Base-by-base conservation (phyloP, 257 asterid genomes). In the Misopates orontium region DNA sequence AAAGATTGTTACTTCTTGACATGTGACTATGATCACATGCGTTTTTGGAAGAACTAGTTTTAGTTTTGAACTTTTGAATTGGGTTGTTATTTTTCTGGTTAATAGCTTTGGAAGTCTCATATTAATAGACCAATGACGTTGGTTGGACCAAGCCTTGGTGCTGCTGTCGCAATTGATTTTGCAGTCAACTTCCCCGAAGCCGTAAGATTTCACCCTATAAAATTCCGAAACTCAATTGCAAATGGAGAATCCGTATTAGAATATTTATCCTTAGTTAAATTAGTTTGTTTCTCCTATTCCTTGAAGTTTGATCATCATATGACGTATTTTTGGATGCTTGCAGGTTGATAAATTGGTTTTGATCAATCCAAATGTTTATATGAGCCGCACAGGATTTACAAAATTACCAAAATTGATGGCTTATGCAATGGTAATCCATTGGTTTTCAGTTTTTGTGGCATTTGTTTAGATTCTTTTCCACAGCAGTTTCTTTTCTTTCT, bases 61-160 rank as follows among this genome's bases (percentile, higher is more conserved):
- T 10, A 10, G 4, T 60, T 56, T 57, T 23, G 24, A 51, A 49
- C 36, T 13, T 23, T 13, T 58, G 36, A 53, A 20, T 23, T 71
- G 18, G 13, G 44, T 41, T 68, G 16, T 11, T 10, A 7, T 40
- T 20, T 71, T 36, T 49, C 25, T 65, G 14, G 4, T 36, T 42
- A 40, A 42, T 67, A 88, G 96, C 76, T 88, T 16, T 88, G 96
- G 96, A 88, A 80, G 75, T 73, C 94, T 67, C 80, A 88, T 68
- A 85, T 88, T 56, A 77, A 69, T 71, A 75, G 94, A 67, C 96
- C 96, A 24, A 85, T 88, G 96, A 75, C 75, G 10, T 76, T 88
- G 65, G 94, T 85, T 15, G 96, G 96, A 49, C 94, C 96, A 16
- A 88, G 96, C 77, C 96, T 88, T 64, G 96, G 96, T 31, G 94